Base-by-base conservation (phyloP, 495 filamentous ascomycete species). In the Xylaria intraflava region DNA sequence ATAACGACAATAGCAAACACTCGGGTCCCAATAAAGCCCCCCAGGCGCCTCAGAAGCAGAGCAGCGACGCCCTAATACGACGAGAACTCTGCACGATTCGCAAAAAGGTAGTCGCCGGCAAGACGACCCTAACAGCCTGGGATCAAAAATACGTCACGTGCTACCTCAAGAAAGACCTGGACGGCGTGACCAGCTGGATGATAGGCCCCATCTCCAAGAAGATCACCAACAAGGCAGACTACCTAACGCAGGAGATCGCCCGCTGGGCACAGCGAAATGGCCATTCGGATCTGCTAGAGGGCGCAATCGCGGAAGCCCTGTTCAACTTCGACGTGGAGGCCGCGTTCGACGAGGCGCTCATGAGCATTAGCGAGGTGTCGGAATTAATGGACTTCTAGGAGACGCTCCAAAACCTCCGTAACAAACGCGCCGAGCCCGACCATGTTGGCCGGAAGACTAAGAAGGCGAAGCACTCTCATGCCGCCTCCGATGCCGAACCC, bases 351-450 rank as follows among this genome's bases (percentile, higher is more conserved):
- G 45, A 41, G 20, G 17, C 23, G 0, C 36, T 59, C 14, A 62
- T 59, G 52, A n/a, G 19, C 1, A 22, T 48, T 0, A 42, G 29
- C 8, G 49, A 56, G 36, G 16, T 54, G 6, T n/a, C 26, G 2
- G 56, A 59, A 20, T 40, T 62, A 22, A 56, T 62, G 49, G 72
- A 74, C 12, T 78, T 51, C 45, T 79, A 69, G 1, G 23, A 14
- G 2, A 17, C 36, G 1, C 5, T 59, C 6, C 27, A 35, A 9
- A 14, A 11, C n/a, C 10, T 40, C 8, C 40, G 74, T 69, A 58
- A 74, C 69, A 30, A 66, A 69, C 49, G 0, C 70, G 72, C 16
- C 58, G 12, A 10, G 75, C 47, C 0, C 72, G 69, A 29, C 52
- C 65, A 19, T 67, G 11, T 19, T 3, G n/a, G 16, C 23, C n/a